Evolutionary conservation across 2,329 filamentous ascomycete genomes (phyloP).

Genomic region (Neospermospora avenae): DNA sequence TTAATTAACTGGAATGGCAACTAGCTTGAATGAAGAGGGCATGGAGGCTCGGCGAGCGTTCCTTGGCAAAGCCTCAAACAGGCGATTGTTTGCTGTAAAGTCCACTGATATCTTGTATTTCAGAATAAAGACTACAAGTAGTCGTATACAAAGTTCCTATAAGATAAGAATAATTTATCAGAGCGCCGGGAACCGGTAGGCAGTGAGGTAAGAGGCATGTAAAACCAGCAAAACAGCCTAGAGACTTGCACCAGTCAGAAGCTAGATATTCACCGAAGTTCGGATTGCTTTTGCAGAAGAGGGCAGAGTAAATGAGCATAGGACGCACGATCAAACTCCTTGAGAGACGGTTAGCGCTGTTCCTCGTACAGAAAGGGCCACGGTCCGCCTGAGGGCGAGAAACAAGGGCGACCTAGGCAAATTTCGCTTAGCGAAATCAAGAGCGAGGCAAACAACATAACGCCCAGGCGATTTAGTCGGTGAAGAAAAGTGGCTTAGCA

Average conservation of each 20-base stretch:
- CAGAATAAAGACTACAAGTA: not conserved
- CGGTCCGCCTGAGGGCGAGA: not conserved
- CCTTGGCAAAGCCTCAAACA: not conserved
- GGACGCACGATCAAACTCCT: no score
- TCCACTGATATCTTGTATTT: not conserved
- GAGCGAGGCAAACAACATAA: no score
- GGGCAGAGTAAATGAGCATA: not conserved
- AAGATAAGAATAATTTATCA: no score
- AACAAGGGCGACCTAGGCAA: not conserved
- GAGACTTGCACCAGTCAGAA: no score
- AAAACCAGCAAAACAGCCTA: no score
- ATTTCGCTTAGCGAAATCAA: not conserved
- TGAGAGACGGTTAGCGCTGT: not conserved
- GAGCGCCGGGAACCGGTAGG: no score
- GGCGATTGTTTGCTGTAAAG: not conserved
- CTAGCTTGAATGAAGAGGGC: not conserved
- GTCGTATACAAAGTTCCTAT: not conserved
- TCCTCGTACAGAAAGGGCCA: not conserved
- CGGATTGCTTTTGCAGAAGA: no score
- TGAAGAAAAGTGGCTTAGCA: no score
- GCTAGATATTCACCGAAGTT: no score
- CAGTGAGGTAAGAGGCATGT: no score
- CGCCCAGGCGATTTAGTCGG: no score
- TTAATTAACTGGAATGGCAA: not conserved
- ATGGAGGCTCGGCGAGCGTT: not conserved